Evolutionary conservation across 202 grass and related monocot genomes (phyloP).

Genomic region (Bolboschoenoplectus hybrid): DNA sequence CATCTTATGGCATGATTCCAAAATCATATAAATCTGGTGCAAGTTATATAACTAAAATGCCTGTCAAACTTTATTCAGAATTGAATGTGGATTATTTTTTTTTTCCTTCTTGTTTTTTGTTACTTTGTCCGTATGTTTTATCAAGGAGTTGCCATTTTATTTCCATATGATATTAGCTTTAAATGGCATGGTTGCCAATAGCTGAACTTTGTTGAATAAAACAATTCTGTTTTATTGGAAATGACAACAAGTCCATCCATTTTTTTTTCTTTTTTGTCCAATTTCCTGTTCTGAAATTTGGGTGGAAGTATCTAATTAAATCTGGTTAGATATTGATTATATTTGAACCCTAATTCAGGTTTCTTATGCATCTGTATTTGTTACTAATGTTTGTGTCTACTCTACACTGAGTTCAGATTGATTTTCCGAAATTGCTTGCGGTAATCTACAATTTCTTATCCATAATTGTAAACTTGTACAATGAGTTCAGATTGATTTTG

Average conservation of each 20-base stretch:
- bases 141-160: constrained; percentile 23
- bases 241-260: background rate
- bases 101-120: constrained; percentile 24
- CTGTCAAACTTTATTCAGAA: constrained; percentile 13
- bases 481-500: background rate
- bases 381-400: background rate
- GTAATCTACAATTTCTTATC: background rate
- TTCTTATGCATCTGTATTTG: background rate
- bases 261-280: background rate
- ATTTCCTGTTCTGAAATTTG: background rate
- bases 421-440: background rate
- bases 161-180: constrained; percentile 41
- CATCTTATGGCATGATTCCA: background rate
- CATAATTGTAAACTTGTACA: background rate
- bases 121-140: constrained; percentile 4
- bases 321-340: background rate
- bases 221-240: constrained; percentile 10
- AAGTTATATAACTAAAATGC: background rate
- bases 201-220: constrained; percentile 33
- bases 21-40: constrained; percentile 14
- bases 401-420: background rate
- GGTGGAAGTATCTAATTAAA: background rate
- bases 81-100: background rate
- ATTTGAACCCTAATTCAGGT: background rate
- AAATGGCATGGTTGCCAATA: constrained; percentile 20